Evolutionary conservation across 176 grass and related monocot species (phyloP).

Genomic region (Tuctoria greenei): DNA sequence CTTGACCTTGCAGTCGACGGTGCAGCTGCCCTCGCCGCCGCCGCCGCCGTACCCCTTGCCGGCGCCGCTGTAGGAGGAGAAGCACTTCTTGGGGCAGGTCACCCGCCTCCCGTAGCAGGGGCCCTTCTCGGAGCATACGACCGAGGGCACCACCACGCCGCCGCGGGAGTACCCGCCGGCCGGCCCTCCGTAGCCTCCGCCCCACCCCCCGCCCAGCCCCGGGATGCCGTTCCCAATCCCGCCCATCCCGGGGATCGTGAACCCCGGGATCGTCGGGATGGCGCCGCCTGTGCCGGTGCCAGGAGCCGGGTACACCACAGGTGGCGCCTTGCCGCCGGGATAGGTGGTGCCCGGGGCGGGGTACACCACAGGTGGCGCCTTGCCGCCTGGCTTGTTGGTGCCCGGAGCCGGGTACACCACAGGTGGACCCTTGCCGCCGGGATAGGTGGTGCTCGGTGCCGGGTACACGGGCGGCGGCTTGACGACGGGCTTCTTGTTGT

Average conservation of each 20-base stretch:
- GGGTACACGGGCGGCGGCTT: background rate
- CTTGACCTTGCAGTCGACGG: constrained; percentile 90
- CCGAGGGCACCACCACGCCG: constrained; percentile 59
- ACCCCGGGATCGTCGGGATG: constrained; percentile 57
- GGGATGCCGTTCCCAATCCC: constrained; percentile 50
- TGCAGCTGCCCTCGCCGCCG: constrained; percentile 81
- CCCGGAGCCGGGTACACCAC: constrained; percentile 1
- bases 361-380: no score
- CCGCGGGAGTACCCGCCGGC: constrained; percentile 59
- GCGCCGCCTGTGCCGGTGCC: background rate
- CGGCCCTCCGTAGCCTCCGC: constrained; percentile 60
- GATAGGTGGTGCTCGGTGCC: constrained; percentile 4
- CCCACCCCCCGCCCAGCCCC: constrained; percentile 76
- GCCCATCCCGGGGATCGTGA: constrained; percentile 51
- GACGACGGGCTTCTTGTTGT: background rate
- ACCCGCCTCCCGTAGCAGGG: constrained; percentile 68
- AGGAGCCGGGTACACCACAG: background rate
- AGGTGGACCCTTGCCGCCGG: no score
- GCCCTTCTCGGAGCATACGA: constrained; percentile 73
- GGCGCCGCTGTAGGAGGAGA: constrained; percentile 70
- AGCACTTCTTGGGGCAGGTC: constrained; percentile 94
- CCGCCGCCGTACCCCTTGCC: constrained; percentile 75
- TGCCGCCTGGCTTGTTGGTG: constrained; percentile 16
- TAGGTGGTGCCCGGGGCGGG: background rate
- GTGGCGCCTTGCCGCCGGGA: constrained; percentile 1